A percentile compares a stretch with the other conserved stretches of the same genome.
Conservation (phyloP, 2,329 filamentous ascomycete genomes). For the Aspergillus sp. region DNA sequence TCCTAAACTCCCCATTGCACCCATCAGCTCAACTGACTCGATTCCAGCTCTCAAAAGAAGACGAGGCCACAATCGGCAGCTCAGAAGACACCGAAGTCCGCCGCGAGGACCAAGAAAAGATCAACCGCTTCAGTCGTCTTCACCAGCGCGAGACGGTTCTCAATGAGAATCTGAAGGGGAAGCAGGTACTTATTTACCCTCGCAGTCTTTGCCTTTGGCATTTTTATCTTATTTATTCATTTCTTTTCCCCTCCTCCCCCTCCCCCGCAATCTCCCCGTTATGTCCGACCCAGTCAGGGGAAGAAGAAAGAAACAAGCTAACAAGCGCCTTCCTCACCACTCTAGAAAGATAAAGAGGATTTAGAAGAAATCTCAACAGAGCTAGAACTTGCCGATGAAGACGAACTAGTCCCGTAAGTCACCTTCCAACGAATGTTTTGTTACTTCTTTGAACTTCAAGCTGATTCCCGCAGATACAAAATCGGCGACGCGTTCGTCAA, state of each 20-base stretch:
- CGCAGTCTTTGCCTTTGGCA: too few species aligned
- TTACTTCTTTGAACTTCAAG: neutral
- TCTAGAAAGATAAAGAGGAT: conserved; percentile 96
- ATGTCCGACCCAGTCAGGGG: neutral
- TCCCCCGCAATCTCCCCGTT: neutral
- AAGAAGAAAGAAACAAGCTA: neutral
- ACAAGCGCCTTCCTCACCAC: neutral
- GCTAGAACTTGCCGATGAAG: conserved; percentile 91
- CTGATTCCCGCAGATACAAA: conserved; percentile 70
- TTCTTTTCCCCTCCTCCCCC: neutral
- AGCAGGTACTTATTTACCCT: conserved; percentile 54
- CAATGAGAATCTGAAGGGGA: conserved; percentile 76
- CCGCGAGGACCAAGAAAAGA: conserved; percentile 96
- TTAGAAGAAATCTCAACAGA: conserved; percentile 89
- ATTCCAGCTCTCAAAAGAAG: conserved; percentile 82
- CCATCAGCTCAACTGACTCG: neutral
- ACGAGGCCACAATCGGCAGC: conserved; percentile 67
- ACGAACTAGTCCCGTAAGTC: conserved; percentile 83
- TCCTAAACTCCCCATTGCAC: neutral
- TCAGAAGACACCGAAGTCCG: conserved; percentile 89
- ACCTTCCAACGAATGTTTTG: neutral
- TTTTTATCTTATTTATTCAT: neutral
- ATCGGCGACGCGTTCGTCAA: conserved; percentile 95
- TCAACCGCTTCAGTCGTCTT: conserved; percentile 94
- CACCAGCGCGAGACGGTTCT: conserved; percentile 80